phyloP scores from a whole-genome alignment of 352 stramenopile genomes.

The Globisporangium emineosum region DNA sequence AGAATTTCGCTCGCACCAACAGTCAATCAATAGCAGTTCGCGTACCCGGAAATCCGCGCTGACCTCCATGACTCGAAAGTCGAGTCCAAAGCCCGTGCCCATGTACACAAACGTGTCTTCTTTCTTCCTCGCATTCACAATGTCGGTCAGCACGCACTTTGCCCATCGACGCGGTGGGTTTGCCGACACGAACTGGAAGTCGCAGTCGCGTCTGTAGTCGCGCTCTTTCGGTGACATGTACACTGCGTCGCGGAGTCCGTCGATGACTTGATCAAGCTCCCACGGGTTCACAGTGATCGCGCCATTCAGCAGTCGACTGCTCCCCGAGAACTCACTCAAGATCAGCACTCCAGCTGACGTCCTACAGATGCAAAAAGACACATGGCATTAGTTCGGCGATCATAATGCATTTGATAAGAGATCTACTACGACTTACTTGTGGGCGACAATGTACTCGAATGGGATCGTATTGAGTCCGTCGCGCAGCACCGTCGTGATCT shows the following conservation, averaged over 20 bases:
- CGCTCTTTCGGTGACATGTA: conserved; percentile 74
- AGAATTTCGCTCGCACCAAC: background rate
- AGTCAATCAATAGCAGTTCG: conserved; percentile 23
- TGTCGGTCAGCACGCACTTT: conserved; percentile 71
- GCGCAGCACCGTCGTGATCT: conserved; percentile 71
- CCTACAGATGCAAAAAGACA: conserved; percentile 17
- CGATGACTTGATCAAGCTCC: conserved; percentile 87
- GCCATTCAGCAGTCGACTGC: conserved; percentile 93
- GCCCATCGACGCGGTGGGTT: conserved; percentile 72
- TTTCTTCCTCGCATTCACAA: conserved; percentile 76
- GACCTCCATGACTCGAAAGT: conserved; percentile 96
- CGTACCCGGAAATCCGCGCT: conserved; percentile 88
- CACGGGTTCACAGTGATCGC: conserved; percentile 97
- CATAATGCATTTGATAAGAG: background rate
- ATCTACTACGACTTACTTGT: conserved; percentile 47
- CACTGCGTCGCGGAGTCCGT: conserved; percentile 63
- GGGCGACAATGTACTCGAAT: conserved; percentile 83
- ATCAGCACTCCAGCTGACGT: conserved; percentile 88
- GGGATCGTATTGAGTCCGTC: conserved; percentile 77
- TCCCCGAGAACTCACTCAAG: conserved; percentile 97
- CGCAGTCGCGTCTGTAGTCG: conserved; percentile 67
- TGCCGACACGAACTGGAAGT: conserved; percentile 72
- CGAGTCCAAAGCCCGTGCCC: conserved; percentile 93
- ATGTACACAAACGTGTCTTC: conserved; percentile 83
- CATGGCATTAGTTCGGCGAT: background rate